Evolutionary conservation across 257 asterid species (phyloP).

Genomic region (Handroanthus guayacan): DNA sequence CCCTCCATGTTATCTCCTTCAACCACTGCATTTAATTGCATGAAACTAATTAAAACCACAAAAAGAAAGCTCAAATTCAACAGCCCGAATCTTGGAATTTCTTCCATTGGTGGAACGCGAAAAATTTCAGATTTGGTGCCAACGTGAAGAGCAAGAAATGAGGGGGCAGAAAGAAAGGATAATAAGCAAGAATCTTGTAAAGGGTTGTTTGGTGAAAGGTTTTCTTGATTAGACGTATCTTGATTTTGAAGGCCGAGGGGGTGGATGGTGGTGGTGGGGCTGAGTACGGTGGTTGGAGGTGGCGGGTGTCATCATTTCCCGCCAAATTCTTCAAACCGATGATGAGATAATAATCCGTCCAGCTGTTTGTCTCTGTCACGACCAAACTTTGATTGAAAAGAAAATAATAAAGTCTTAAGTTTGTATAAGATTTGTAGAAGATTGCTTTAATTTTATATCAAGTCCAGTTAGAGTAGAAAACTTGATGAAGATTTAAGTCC

Average conservation of each 20-base stretch:
- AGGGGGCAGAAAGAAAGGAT: background rate
- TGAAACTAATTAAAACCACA: constrained; percentile 35
- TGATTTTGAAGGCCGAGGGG: constrained; percentile 42
- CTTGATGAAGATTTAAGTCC: constrained; percentile 14
- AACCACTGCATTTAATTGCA: constrained; percentile 26
- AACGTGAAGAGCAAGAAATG: constrained; percentile 35
- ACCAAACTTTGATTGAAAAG: constrained; percentile 36
- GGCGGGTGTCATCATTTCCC: constrained; percentile 74
- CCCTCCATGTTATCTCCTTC: constrained; percentile 30
- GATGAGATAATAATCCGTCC: constrained; percentile 31
- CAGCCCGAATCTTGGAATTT: constrained; percentile 34
- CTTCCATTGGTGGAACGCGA: constrained; percentile 46
- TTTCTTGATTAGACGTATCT: constrained; percentile 38
- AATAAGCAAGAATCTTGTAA: constrained; percentile 27
- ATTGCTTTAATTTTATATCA: constrained; percentile 34
- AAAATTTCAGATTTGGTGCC: constrained; percentile 13
- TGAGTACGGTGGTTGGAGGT: constrained; percentile 68
- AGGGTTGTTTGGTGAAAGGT: constrained; percentile 41
- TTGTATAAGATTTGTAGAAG: background rate
- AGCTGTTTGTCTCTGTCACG: constrained; percentile 44
- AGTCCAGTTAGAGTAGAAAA: constrained; percentile 12
- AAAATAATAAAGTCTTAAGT: background rate
- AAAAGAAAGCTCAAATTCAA: constrained; percentile 16
- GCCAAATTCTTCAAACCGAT: constrained; percentile 47
- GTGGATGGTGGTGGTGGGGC: constrained; percentile 64